Evolutionary conservation across 441 rosid species (phyloP), one percentile per base, ranked within the genome.

Genomic region (Croton laevigatus): DNA sequence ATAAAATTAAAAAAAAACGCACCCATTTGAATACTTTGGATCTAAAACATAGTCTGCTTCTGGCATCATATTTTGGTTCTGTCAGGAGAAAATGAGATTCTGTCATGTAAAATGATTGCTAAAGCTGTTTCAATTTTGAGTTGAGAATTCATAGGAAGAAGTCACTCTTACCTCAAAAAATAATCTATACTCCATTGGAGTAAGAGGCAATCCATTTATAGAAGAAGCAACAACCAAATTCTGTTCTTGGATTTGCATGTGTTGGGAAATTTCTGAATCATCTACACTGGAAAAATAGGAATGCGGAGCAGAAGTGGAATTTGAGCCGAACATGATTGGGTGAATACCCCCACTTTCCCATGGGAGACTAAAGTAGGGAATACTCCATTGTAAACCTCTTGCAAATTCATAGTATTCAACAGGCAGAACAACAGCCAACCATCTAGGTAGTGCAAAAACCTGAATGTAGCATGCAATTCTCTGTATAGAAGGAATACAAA

Each of bases 311-410:
- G 42, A 42, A 27, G 79, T 80, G 69, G 89, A 84, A 75, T 75
- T 81, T 57, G 90, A 75, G 74, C 84, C 89, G 79, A 81, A 81
- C 87, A 89, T 82, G 79, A 87, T 70, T 45, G 88, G 84, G 63
- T 73, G 89, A 52, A 80, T 69, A 22, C 81, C 75, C 55, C 90
- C 84, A 59, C 73, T 79, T 81, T 92, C 99, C 99, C 99, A 92
- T 12, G 99, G 98, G 69, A 89, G 97, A 79, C 79, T 85, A 64
- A 92, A 87, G 81, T 95, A 89, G 48, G 98, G 99, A 80, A 95
- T 78, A 64, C 93, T 92, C 98, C 98, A 91, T 59, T 86, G 91
- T 61, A 95, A 68, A 66, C 85, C 82, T 81, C 94, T 83, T 32
- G 85, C 81, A 76, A 92, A 78, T 71, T 95, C 99, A 70, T 84